Conservation (phyloP, 176 grass and related monocot genomes). For the Juncus inflexus region DNA sequence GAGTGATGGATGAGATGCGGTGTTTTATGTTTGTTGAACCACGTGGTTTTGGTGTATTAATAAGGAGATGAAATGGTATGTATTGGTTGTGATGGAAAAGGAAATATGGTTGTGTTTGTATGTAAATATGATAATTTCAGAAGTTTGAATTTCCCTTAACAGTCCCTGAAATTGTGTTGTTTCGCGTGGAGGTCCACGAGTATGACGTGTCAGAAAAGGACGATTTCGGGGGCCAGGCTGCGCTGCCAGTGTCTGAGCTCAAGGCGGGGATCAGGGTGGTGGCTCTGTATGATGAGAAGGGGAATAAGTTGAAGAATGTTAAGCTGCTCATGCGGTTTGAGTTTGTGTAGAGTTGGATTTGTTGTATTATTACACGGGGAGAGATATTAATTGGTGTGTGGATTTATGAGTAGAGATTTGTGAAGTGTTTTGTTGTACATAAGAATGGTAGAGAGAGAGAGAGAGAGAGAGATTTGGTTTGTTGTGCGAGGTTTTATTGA, state of each 20-base stretch:
- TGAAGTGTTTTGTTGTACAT: too few species aligned
- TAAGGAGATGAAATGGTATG: too few species aligned
- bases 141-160: slow-evolving; percentile 55
- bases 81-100: too few species aligned
- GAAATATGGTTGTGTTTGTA: too few species aligned
- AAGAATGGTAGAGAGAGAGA: too few species aligned
- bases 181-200: slow-evolving; percentile 76
- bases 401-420: too few species aligned
- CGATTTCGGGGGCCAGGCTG: slow-evolving; percentile 75
- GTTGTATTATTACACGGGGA: background rate
- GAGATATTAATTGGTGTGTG: too few species aligned
- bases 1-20: too few species aligned
- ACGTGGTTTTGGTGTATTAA: background rate
- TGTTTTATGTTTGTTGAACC: background rate
- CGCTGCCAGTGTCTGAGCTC: slow-evolving; percentile 67
- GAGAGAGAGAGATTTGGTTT: too few species aligned
- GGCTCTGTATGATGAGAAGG: slow-evolving; percentile 56
- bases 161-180: slow-evolving; percentile 70
- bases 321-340: slow-evolving; percentile 87
- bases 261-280: slow-evolving; percentile 66
- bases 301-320: slow-evolving; percentile 41
- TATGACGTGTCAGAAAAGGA: slow-evolving; percentile 98
- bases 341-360: too few species aligned
- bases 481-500: too few species aligned
- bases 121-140: too few species aligned